These are phyloP conservation scores for Artemisia argyi DNA, from an alignment of 129 eudicot genomes.

Conservation along the genomic window DNA sequence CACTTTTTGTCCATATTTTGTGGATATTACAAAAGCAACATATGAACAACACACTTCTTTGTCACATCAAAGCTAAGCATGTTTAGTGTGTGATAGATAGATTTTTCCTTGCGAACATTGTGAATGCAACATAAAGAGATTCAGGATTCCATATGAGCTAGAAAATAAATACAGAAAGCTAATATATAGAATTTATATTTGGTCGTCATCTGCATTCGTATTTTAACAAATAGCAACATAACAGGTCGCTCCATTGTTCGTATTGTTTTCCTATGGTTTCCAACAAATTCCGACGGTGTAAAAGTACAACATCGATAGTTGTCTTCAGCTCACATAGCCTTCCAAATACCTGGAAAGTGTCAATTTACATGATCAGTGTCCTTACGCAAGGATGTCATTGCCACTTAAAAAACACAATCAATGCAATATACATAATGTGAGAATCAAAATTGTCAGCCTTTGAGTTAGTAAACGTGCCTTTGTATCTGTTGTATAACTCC, in stretches of 20 bases:
- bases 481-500: too few species aligned
- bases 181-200: neutral
- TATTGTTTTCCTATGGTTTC: conserved; percentile 70
- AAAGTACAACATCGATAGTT: conserved; percentile 79
- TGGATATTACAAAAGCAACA: neutral
- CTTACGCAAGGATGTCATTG: neutral
- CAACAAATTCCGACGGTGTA: conserved; percentile 66
- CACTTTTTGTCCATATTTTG: neutral
- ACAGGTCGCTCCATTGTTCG: conserved; percentile 88
- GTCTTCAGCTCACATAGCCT: conserved; percentile 79
- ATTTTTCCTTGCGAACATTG: conserved; percentile 89
- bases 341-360: conserved; percentile 74
- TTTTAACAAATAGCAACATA: conserved; percentile 28
- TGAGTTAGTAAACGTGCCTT: too few species aligned
- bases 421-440: too few species aligned
- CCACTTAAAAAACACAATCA: neutral
- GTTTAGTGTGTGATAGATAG: conserved; percentile 81
- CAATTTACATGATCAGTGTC: conserved; percentile 21
- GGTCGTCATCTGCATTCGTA: neutral
- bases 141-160: conserved; percentile 26
- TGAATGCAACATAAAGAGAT: conserved; percentile 16
- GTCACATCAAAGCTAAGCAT: conserved; percentile 93
- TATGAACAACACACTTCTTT: conserved; percentile 54
- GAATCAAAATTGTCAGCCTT: too few species aligned
- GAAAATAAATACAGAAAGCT: conserved; percentile 5